Conservation (phyloP, 805 yeast genomes). For the Yarrowia sp. region DNA sequence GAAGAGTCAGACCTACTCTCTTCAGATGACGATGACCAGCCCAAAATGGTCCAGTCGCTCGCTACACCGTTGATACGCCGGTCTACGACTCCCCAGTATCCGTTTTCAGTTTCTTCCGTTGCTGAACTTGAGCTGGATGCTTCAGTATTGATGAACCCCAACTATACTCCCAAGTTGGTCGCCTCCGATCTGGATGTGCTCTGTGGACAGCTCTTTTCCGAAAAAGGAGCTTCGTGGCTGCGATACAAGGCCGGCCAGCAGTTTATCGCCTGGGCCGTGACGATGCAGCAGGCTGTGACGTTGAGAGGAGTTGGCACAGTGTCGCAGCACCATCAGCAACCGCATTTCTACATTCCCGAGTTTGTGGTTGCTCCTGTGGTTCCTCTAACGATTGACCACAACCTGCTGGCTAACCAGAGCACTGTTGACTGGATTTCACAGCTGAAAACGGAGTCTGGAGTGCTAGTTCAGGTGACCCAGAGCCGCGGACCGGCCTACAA, state of each 20-base stretch:
- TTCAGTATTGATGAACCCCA: slow-evolving; percentile 33
- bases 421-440: slow-evolving; percentile 18
- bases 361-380: not conserved
- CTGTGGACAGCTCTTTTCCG: slow-evolving; percentile 33
- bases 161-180: slow-evolving; percentile 30
- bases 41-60: not conserved
- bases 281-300: slow-evolving; percentile 4
- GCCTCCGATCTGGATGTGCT: slow-evolving; percentile 31
- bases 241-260: slow-evolving; percentile 33
- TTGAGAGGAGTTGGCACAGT: not conserved
- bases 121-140: slow-evolving; percentile 33
- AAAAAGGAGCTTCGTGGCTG: slow-evolving; percentile 35
- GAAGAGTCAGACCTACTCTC: slow-evolving; percentile 5
- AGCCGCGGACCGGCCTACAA: slow-evolving; percentile 2
- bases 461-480: slow-evolving; percentile 9
- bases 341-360: slow-evolving; percentile 1
- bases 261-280: slow-evolving; percentile 32
- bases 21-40: slow-evolving; percentile 10
- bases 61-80: not conserved
- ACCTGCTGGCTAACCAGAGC: slow-evolving; percentile 21
- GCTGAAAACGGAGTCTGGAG: slow-evolving; percentile 15
- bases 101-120: not conserved
- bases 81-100: not conserved
- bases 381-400: not conserved
- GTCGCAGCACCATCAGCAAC: not conserved